These are phyloP conservation scores for Viridothelium virens DNA, from an alignment of 495 filamentous ascomycete genomes.

Conservation along the genomic window DNA sequence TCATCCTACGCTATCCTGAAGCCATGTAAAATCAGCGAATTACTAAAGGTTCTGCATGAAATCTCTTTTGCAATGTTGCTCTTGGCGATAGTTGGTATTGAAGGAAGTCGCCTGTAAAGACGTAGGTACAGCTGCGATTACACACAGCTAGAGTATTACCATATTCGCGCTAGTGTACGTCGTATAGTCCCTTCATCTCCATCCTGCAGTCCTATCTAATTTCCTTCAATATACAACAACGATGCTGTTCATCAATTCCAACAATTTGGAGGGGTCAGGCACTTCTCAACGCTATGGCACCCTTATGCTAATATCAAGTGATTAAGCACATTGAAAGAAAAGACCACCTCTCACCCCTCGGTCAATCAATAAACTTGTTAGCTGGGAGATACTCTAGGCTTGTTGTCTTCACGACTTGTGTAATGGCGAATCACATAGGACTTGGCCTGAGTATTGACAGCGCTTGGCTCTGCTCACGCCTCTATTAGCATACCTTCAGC, in stretches of 20 bases:
- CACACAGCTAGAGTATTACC: too few species aligned
- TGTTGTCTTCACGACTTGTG: not conserved
- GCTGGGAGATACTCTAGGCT: not conserved
- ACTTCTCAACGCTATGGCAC: not conserved
- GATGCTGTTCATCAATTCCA: not conserved
- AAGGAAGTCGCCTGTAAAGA: too few species aligned
- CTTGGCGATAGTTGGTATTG: not conserved
- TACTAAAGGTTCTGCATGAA: not conserved
- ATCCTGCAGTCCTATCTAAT: too few species aligned
- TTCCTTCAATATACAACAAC: not conserved
- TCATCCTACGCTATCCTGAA: not conserved
- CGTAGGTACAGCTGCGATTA: too few species aligned
- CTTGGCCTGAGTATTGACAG: not conserved
- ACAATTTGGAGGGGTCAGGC: too few species aligned
- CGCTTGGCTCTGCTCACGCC: not conserved
- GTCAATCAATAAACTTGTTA: not conserved
- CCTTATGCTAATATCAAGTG: not conserved
- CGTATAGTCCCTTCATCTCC: too few species aligned
- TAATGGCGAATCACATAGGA: not conserved
- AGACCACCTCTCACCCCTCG: not conserved
- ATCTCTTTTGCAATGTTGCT: not conserved
- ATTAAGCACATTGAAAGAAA: not conserved
- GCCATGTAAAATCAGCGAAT: not conserved
- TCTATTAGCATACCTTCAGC: not conserved
- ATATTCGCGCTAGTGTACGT: too few species aligned